A percentile compares a stretch with the other conserved stretches of the same genome.
Evolutionary conservation across 73 alveolate species (phyloP).

Genomic region (Tetrahymena borealis): DNA sequence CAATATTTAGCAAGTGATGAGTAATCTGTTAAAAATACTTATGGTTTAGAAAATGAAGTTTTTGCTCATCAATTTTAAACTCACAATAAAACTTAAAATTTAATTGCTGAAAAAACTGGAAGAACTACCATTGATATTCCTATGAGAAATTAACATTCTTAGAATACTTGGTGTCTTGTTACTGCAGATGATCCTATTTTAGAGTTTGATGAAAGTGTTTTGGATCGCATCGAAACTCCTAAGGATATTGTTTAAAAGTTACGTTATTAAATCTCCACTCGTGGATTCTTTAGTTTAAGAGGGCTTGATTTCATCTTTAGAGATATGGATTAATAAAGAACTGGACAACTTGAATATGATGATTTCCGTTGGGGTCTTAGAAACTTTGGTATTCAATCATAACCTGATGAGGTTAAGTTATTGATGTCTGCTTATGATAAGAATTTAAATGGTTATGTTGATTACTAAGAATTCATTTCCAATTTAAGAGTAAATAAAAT

Average conservation of each 20-base stretch:
- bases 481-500: constrained; percentile 12
- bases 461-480: constrained; percentile 14
- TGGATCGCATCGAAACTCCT: constrained; percentile 30
- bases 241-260: constrained; percentile 13
- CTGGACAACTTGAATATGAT: constrained; percentile 22
- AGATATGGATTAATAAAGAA: neutral
- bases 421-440: constrained; percentile 26
- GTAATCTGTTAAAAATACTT: constrained; percentile 9
- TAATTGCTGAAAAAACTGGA: constrained; percentile 37
- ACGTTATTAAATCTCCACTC: neutral
- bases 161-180: constrained; percentile 23
- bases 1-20: constrained; percentile 44
- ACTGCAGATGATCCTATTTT: constrained; percentile 5
- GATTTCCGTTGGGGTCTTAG: constrained; percentile 44
- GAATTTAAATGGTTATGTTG: constrained; percentile 27
- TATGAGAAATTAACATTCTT: constrained; percentile 33
- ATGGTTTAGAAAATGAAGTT: constrained; percentile 41
- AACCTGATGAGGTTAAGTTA: constrained; percentile 26
- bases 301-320: neutral
- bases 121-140: constrained; percentile 46
- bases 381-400: constrained; percentile 27
- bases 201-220: neutral
- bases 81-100: constrained; percentile 34
- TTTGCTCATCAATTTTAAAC: constrained; percentile 31
- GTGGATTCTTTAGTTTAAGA: constrained; percentile 22